phyloP scores from a whole-genome alignment of 805 yeast species.

The Candida corydali region DNA sequence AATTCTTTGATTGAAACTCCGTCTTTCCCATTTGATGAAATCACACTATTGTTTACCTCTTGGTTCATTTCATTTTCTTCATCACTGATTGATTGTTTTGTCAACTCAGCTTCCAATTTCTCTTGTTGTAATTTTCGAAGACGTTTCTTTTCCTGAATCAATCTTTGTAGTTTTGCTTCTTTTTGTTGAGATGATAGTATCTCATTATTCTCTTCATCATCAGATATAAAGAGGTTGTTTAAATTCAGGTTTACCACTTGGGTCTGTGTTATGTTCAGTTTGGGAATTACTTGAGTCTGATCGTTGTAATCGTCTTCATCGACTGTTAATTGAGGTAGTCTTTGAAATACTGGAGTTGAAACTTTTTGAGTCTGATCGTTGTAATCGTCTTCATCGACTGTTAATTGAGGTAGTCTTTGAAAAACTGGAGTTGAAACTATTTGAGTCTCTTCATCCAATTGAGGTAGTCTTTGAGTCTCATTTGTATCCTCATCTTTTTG shows the following conservation, averaged over 20 bases:
- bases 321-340: slow-evolving; percentile 30
- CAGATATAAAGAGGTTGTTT: slow-evolving; percentile 6
- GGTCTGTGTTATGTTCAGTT: slow-evolving; percentile 1
- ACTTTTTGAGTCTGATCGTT: slow-evolving; percentile 4
- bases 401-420: slow-evolving; percentile 33
- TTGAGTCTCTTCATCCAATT: slow-evolving; percentile 19
- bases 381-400: slow-evolving; percentile 14
- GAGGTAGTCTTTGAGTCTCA: slow-evolving; percentile 25
- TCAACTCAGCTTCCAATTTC: slow-evolving; percentile 28
- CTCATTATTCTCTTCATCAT: slow-evolving; percentile 4
- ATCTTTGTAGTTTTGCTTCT: slow-evolving; percentile 5
- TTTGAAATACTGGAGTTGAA: slow-evolving; percentile 10
- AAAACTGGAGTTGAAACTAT: slow-evolving; percentile 6
- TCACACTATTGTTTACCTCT: slow-evolving; percentile 18
- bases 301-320: slow-evolving; percentile 13
- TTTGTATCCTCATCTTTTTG: slow-evolving; percentile 3
- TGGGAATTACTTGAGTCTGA: slow-evolving; percentile 2
- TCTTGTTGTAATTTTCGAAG: slow-evolving; percentile 15
- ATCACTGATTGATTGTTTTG: slow-evolving; percentile 31
- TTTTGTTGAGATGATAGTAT: slow-evolving; percentile 3
- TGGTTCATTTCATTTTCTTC: slow-evolving; percentile 35
- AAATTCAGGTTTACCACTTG: slow-evolving; percentile 3
- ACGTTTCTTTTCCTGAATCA: slow-evolving; percentile 17
- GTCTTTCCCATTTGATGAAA: slow-evolving; percentile 11
- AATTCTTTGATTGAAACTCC: slow-evolving; percentile 22